Base-by-base conservation (phyloP, 225 moss, liverwort and hornwort genomes). In the Thuidium tamariscinum region DNA sequence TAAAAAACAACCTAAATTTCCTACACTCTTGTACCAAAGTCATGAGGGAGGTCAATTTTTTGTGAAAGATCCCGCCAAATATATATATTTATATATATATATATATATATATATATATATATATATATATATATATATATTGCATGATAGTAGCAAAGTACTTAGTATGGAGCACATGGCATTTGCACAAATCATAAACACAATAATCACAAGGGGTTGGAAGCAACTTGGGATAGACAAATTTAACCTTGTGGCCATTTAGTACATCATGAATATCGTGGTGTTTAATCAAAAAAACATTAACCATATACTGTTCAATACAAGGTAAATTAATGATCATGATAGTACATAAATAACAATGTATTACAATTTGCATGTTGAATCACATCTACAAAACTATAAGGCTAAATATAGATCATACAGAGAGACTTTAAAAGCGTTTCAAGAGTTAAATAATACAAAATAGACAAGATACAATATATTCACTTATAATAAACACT, bases 381-480 rank as follows among this genome's bases (percentile, higher is more conserved):
- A n/a, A n/a, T n/a, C n/a, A n/a, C n/a, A n/a, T n/a, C n/a, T n/a
- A n/a, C n/a, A n/a, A n/a, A n/a, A n/a, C n/a, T n/a, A n/a, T n/a
- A n/a, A n/a, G n/a, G n/a, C n/a, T n/a, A n/a, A n/a, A n/a, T n/a
- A n/a, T n/a, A n/a, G n/a, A n/a, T n/a, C n/a, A n/a, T n/a, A n/a
- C n/a, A n/a, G n/a, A n/a, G n/a, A n/a, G n/a, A n/a, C n/a, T n/a
- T n/a, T n/a, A n/a, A n/a, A n/a, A n/a, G n/a, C n/a, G n/a, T n/a
- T n/a, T n/a, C n/a, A n/a, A n/a, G n/a, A n/a, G n/a, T n/a, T n/a
- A 17, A 10, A 6, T 44, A 42, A 17, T 0, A 19, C 5, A 48
- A 73, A 30, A 3, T 18, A 0, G 8, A 3, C 0, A 48, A 0
- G 44, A 30, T 0, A 30, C 2, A 1, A 1, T 68, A 23, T 13